phyloP scores from a whole-genome alignment of 345 rosid genomes.

The Populus tremula region DNA sequence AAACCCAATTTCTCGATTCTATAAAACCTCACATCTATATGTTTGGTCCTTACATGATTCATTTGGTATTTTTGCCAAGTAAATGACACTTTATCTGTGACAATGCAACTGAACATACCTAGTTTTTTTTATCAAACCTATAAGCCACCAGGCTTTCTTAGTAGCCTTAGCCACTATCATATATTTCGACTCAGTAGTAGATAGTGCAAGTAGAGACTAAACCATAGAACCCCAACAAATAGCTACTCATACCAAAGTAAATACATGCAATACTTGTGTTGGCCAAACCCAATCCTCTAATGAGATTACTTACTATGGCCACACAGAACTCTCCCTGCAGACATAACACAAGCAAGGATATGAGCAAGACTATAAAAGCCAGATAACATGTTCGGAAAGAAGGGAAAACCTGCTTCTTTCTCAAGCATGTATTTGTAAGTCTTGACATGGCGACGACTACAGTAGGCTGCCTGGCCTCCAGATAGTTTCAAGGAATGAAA shows the following conservation, averaged over 20 bases:
- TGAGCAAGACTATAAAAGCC: slow-evolving; percentile 8
- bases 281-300: slow-evolving; percentile 19
- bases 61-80: background rate
- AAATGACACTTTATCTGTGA: background rate
- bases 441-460: slow-evolving; percentile 17
- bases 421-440: slow-evolving; percentile 26
- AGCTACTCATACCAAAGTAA: too few species aligned
- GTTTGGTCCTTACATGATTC: background rate
- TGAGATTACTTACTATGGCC: slow-evolving; percentile 9
- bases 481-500: background rate
- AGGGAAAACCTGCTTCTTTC: slow-evolving; percentile 11
- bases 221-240: background rate
- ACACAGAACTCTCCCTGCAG: background rate
- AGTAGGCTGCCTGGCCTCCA: background rate
- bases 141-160: background rate
- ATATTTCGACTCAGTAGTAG: background rate
- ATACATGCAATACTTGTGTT: slow-evolving; percentile 10
- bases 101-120: background rate
- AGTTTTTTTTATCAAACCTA: background rate
- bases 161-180: background rate
- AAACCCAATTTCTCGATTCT: background rate
- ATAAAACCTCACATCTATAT: background rate
- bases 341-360: background rate
- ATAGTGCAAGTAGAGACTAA: background rate
- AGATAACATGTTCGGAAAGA: slow-evolving; percentile 16